A percentile compares a stretch with the other conserved stretches of the same genome.
These are phyloP conservation scores for Plasmodium knowlesi DNA, from an alignment of 169 alveolate genomes.

Conservation along the genomic window DNA sequence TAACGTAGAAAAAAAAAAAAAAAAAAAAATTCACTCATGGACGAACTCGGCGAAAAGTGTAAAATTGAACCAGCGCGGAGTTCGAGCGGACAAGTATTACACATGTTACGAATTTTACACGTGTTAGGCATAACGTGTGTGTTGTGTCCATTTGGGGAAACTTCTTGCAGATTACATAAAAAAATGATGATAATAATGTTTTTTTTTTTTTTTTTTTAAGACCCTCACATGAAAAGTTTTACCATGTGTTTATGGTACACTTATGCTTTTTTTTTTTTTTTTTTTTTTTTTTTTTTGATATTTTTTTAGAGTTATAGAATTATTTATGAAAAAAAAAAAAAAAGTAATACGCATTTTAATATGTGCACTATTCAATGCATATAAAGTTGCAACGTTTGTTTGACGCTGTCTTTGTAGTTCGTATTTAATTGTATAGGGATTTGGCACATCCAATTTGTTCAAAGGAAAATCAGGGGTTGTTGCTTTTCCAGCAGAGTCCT, in stretches of 20 bases:
- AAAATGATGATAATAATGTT: background rate
- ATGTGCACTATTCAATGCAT: background rate
- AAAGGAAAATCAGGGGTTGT: background rate
- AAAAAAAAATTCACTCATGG: background rate
- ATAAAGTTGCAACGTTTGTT: background rate
- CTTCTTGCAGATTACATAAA: background rate
- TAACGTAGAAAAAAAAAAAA: background rate
- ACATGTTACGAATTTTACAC: background rate
- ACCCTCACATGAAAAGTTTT: background rate
- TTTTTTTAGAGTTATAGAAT: constrained; percentile 34
- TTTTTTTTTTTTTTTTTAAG: background rate
- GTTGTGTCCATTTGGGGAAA: background rate
- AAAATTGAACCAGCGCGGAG: background rate
- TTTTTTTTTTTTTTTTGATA: constrained; percentile 25
- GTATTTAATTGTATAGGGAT: background rate
- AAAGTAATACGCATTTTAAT: background rate
- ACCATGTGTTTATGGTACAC: background rate
- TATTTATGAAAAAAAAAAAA: constrained; percentile 37
- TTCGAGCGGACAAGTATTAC: background rate
- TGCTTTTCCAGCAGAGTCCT: background rate
- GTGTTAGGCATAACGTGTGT: background rate
- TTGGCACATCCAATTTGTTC: background rate
- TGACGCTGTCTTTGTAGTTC: background rate
- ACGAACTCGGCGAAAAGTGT: background rate
- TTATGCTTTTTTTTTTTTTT: constrained; percentile 16